phyloP scores from a whole-genome alignment of 768 basidiomycete genomes.

The Boletus speciosus region DNA sequence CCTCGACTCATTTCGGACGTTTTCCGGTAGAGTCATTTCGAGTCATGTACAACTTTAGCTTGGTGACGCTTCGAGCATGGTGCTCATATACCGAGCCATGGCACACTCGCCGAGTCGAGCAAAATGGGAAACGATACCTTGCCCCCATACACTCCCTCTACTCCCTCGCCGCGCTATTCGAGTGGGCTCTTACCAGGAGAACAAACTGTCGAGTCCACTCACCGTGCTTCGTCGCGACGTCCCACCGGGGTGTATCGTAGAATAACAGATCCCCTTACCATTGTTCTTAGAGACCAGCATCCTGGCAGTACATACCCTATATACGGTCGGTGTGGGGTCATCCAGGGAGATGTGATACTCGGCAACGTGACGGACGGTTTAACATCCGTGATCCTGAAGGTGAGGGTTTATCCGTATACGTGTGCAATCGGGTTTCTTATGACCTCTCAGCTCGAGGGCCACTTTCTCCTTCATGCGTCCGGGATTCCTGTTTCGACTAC shows the following conservation, averaged over 20 bases:
- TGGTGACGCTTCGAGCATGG: too few species aligned
- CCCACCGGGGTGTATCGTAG: conserved; percentile 24
- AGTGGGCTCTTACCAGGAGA: conserved; percentile 48
- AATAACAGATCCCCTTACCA: conserved; percentile 27
- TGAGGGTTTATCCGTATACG: not conserved
- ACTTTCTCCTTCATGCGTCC: conserved; percentile 15
- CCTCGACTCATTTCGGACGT: too few species aligned
- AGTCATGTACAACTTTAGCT: too few species aligned
- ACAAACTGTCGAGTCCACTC: conserved; percentile 46
- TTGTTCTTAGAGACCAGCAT: conserved; percentile 23
- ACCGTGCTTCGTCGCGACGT: conserved; percentile 1
- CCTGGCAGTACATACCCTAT: conserved; percentile 20
- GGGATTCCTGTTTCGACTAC: conserved; percentile 8
- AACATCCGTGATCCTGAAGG: conserved; percentile 23
- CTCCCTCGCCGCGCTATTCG: conserved; percentile 55
- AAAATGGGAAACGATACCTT: conserved; percentile 24
- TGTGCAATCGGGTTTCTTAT: not conserved
- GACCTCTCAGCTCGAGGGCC: conserved; percentile 23
- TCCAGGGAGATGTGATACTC: conserved; percentile 25
- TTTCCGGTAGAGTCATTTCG: too few species aligned
- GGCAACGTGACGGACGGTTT: conserved; percentile 3
- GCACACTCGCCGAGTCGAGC: not conserved
- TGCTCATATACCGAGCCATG: too few species aligned
- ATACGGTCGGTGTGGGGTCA: conserved; percentile 19
- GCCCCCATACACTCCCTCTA: conserved; percentile 51